Conservation (phyloP, 1,139 yeast genomes). For the Zhuliangozyma blackwelliae region DNA sequence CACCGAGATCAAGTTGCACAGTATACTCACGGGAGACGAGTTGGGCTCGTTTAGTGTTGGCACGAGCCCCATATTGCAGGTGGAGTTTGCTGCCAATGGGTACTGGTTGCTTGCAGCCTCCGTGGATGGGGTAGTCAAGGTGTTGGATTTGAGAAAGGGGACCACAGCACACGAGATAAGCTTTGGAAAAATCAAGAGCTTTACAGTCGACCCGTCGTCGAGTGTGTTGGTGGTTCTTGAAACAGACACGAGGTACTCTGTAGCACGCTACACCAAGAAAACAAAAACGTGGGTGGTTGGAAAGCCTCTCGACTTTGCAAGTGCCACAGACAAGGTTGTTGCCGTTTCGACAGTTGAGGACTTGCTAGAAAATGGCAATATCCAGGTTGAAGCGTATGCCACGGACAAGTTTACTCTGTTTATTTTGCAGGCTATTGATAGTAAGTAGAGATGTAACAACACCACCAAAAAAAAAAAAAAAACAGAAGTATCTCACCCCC, state of each 20-base stretch:
- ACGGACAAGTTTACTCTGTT: no score
- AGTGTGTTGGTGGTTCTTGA: constrained; percentile 29
- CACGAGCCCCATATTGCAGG: constrained; percentile 16
- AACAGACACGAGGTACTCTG: constrained; percentile 10
- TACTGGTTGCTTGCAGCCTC: constrained; percentile 49
- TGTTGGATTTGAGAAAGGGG: constrained; percentile 57
- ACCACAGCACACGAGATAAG: constrained; percentile 24
- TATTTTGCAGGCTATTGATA: no score
- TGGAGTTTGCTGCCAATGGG: constrained; percentile 64
- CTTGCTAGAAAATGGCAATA: no score
- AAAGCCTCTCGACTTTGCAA: no score
- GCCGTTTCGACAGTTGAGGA: no score
- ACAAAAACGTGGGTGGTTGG: constrained; percentile 34
- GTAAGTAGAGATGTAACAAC: no score
- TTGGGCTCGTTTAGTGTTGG: constrained; percentile 26
- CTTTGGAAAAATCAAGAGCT: constrained; percentile 17
- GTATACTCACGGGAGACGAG: constrained; percentile 26
- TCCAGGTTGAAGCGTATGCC: no score
- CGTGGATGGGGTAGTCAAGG: constrained; percentile 25
- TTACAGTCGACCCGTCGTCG: constrained; percentile 46
- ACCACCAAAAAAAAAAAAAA: no score
- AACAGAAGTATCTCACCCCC: constrained; percentile 3
- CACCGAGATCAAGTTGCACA: constrained; percentile 7
- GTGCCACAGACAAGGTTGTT: no score
- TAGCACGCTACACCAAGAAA: constrained; percentile 41